Percentiles rank a stretch among this genome's conserved stretches.
Conservation (phyloP, 192 early-diverging fungal species). For the Rhizoclosmatium globosum region DNA sequence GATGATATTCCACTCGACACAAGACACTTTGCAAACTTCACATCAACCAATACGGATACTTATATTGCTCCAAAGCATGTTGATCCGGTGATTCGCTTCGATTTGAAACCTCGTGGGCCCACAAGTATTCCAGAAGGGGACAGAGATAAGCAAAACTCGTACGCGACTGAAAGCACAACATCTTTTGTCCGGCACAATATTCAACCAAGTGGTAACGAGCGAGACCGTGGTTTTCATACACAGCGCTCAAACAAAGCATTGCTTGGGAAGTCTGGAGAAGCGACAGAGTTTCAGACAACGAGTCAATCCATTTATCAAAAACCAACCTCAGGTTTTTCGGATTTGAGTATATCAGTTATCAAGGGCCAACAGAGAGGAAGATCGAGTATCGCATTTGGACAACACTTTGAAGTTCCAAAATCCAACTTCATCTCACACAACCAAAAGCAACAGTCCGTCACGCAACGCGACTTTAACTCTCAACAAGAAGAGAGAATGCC, state of each 20-base stretch:
- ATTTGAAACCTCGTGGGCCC: slow-evolving; percentile 26
- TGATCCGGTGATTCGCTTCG: slow-evolving; percentile 12
- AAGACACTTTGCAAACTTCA: slow-evolving; percentile 41
- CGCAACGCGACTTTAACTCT: slow-evolving; percentile 25
- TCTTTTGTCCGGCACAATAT: slow-evolving; percentile 39
- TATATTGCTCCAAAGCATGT: slow-evolving; percentile 36
- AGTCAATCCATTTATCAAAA: slow-evolving; percentile 13
- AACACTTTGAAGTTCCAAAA: slow-evolving; percentile 29
- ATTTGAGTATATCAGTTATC: slow-evolving; percentile 4
- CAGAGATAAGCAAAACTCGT: slow-evolving; percentile 35
- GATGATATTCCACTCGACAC: slow-evolving; percentile 54
- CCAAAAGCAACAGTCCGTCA: slow-evolving; percentile 1
- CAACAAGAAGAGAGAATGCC: neutral
- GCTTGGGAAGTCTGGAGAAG: slow-evolving; percentile 18
- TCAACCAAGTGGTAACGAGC: slow-evolving; percentile 2
- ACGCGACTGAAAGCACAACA: slow-evolving; percentile 40
- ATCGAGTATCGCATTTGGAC: slow-evolving; percentile 38
- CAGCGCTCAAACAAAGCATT: slow-evolving; percentile 8
- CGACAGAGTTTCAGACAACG: slow-evolving; percentile 16
- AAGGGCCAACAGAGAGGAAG: slow-evolving; percentile 29
- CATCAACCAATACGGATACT: slow-evolving; percentile 45
- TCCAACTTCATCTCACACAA: neutral
- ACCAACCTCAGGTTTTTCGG: neutral
- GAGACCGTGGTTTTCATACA: neutral
- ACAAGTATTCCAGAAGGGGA: slow-evolving; percentile 49